These are phyloP conservation scores for Lathyrus sativus DNA, from an alignment of 306 rosid species.

Conservation along the genomic window DNA sequence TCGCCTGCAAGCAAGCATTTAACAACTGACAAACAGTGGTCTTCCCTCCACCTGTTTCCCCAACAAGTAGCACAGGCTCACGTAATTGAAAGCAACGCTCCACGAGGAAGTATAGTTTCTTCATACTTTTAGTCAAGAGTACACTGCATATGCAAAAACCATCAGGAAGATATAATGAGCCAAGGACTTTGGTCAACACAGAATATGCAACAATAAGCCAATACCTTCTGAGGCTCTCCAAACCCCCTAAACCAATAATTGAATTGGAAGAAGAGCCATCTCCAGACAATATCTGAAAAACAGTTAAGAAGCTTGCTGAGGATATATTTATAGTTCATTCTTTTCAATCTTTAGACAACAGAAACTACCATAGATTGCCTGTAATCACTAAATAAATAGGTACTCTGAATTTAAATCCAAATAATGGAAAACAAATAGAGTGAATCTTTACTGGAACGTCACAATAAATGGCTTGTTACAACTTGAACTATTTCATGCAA, in stretches of 20 bases:
- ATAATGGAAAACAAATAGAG: neutral
- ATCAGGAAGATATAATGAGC: constrained; percentile 29
- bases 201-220: constrained; percentile 28
- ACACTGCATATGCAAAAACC: constrained; percentile 54
- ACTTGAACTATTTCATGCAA: neutral
- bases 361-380: neutral
- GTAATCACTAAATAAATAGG: constrained; percentile 9
- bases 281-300: constrained; percentile 44
- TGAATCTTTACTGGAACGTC: constrained; percentile 7
- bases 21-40: constrained; percentile 91
- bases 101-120: constrained; percentile 76
- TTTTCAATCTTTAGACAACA: constrained; percentile 10
- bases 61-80: constrained; percentile 94
- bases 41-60: constrained; percentile 99
- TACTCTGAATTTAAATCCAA: constrained; percentile 10
- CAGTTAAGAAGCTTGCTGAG: constrained; percentile 22
- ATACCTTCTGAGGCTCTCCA: constrained; percentile 56
- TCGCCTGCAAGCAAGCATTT: constrained; percentile 62
- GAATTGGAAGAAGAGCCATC: constrained; percentile 43
- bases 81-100: constrained; percentile 68
- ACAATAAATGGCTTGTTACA: constrained; percentile 1
- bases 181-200: neutral
- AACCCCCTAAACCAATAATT: constrained; percentile 40
- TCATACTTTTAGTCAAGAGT: constrained; percentile 71
- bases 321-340: neutral